These are phyloP conservation scores for Yarrowia sp. DNA, from an alignment of 805 yeast genomes.

Conservation along the genomic window DNA sequence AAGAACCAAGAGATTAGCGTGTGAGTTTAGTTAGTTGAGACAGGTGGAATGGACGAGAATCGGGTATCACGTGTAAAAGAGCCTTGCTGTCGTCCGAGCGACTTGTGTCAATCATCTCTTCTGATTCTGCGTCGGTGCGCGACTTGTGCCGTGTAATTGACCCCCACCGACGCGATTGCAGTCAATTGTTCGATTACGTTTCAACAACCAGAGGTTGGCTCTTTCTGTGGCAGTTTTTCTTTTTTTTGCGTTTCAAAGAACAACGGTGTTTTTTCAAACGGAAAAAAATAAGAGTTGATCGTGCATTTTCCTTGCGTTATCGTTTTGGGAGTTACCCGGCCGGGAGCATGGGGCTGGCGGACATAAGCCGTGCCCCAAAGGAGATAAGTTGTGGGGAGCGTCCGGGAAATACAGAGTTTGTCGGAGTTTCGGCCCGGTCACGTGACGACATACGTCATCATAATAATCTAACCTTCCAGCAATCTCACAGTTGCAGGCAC, in stretches of 20 bases:
- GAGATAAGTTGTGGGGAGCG: slow-evolving; percentile 1
- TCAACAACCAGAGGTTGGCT: too few species aligned
- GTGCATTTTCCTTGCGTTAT: slow-evolving; percentile 1
- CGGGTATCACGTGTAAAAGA: too few species aligned
- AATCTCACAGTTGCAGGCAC: neutral
- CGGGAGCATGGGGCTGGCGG: neutral
- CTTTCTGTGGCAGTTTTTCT: neutral
- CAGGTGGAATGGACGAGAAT: too few species aligned
- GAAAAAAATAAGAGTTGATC: neutral
- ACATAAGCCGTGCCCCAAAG: slow-evolving; percentile 4
- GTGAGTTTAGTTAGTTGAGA: too few species aligned
- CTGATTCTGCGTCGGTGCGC: too few species aligned
- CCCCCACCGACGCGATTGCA: too few species aligned
- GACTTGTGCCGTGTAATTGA: too few species aligned
- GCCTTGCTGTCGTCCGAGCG: too few species aligned
- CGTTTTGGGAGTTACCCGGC: neutral
- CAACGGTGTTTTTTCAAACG: slow-evolving; percentile 1
- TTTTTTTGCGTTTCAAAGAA: neutral
- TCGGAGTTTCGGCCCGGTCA: neutral
- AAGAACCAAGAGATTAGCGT: neutral
- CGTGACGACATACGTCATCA: slow-evolving; percentile 1
- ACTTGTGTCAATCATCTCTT: too few species aligned
- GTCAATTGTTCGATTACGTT: too few species aligned
- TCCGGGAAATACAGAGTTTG: neutral
- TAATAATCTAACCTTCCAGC: neutral